Percentiles rank a stretch among this genome's conserved stretches.
These are phyloP conservation scores for Smallanthus sonchifolius DNA, from an alignment of 129 eudicot genomes.

Conservation along the genomic window DNA sequence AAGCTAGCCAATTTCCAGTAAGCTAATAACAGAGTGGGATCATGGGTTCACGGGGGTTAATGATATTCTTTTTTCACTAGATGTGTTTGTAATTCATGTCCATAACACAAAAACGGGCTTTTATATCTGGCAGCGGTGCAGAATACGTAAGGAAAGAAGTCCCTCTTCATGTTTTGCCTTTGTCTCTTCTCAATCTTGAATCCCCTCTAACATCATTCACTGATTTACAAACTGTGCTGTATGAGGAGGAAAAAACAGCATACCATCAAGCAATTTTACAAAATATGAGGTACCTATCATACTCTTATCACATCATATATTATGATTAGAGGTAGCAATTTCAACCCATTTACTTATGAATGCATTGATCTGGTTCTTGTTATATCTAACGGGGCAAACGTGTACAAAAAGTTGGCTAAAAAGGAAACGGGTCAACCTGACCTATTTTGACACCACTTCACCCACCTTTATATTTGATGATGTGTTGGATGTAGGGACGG, in stretches of 20 bases:
- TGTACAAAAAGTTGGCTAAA: background rate
- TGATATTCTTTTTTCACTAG: background rate
- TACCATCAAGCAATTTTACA: constrained; percentile 72
- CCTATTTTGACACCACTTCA: background rate
- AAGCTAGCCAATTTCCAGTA: background rate
- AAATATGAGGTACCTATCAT: constrained; percentile 55
- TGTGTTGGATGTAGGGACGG: constrained; percentile 59
- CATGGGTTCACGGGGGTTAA: background rate
- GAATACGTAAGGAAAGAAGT: constrained; percentile 87
- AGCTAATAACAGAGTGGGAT: background rate
- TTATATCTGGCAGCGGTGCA: constrained; percentile 75
- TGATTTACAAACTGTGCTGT: constrained; percentile 69
- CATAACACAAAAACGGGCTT: background rate
- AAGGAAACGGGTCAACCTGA: background rate
- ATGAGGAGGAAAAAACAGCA: constrained; percentile 83
- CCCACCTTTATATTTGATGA: background rate
- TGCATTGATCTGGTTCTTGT: background rate
- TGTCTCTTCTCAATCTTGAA: constrained; percentile 63
- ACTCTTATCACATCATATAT: background rate
- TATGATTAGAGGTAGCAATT: background rate
- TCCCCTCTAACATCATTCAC: constrained; percentile 73
- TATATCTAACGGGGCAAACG: background rate
- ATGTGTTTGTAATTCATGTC: background rate
- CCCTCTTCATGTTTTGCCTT: constrained; percentile 81
- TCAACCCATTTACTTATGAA: background rate